Evolutionary conservation across 331 rosid genomes (phyloP).

Genomic region (Arachis monticola): DNA sequence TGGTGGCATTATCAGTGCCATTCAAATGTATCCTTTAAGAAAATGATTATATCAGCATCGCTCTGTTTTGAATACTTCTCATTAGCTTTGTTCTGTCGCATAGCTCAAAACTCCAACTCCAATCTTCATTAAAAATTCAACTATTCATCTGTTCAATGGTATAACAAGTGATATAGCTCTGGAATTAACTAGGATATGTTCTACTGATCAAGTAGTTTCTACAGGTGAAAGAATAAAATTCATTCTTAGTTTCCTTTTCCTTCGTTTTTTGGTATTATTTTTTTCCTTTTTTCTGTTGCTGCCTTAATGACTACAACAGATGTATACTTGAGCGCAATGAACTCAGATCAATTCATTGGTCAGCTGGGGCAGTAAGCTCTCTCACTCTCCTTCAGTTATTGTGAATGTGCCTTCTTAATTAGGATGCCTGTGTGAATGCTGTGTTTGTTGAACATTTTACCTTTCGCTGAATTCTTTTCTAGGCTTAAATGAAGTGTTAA

Average conservation of each 20-base stretch:
- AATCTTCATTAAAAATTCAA: constrained; percentile 25
- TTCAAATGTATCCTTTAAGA: constrained; percentile 88
- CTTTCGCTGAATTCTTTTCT: not conserved
- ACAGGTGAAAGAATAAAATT: not conserved
- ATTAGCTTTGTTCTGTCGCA: constrained; percentile 18
- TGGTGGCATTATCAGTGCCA: constrained; percentile 77
- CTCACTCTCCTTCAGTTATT: constrained; percentile 12
- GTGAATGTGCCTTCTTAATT: constrained; percentile 22
- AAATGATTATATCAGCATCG: constrained; percentile 13
- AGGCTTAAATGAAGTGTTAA: constrained; percentile 11
- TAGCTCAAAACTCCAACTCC: constrained; percentile 5
- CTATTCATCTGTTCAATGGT: constrained; percentile 19
- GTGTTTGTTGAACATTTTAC: constrained; percentile 9
- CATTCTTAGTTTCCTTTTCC: constrained; percentile 14
- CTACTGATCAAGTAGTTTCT: not conserved
- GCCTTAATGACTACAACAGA: constrained; percentile 69
- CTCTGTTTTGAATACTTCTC: not conserved
- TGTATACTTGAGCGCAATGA: constrained; percentile 73
- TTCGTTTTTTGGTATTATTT: too few relatives aligned
- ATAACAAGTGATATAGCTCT: not conserved
- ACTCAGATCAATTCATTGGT: constrained; percentile 79
- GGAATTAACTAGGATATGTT: constrained; percentile 24
- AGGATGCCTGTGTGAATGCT: constrained; percentile 24
- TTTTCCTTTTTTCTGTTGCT: constrained; percentile 13
- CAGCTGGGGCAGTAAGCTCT: constrained; percentile 70